Conservation (phyloP, 805 yeast genomes). For the Cyberlindnera mississippiensis region DNA sequence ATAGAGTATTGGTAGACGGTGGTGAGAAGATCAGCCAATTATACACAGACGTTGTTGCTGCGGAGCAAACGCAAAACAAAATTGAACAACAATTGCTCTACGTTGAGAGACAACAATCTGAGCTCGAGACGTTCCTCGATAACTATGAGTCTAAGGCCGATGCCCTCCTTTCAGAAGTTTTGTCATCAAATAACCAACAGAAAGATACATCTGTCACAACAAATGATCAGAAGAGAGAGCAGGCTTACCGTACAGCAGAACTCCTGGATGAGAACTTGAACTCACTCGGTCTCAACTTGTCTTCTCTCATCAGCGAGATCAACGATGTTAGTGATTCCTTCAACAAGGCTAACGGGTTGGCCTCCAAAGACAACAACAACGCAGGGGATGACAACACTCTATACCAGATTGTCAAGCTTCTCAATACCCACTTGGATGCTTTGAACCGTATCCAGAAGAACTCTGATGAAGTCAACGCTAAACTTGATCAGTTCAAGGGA, state of each 20-base stretch:
- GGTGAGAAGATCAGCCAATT: slow-evolving; percentile 80
- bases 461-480: slow-evolving; percentile 63
- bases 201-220: slow-evolving; percentile 37
- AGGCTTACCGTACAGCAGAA: slow-evolving; percentile 86
- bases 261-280: slow-evolving; percentile 77
- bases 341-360: slow-evolving; percentile 52
- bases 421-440: slow-evolving; percentile 87
- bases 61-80: slow-evolving; percentile 79
- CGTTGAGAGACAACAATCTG: slow-evolving; percentile 89
- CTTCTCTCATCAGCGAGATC: slow-evolving; percentile 74
- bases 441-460: slow-evolving; percentile 80
- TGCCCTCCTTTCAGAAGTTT: slow-evolving; percentile 32
- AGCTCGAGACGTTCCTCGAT: slow-evolving; percentile 74
- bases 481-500: slow-evolving; percentile 41
- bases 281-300: slow-evolving; percentile 67
- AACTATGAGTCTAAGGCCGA: slow-evolving; percentile 61
- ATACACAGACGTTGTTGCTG: slow-evolving; percentile 71
- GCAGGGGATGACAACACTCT: slow-evolving; percentile 44
- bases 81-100: slow-evolving; percentile 85
- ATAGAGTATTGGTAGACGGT: slow-evolving; percentile 72
- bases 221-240: slow-evolving; percentile 83
- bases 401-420: slow-evolving; percentile 70
- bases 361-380: slow-evolving; percentile 29
- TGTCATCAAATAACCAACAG: slow-evolving; percentile 29
- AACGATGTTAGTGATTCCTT: slow-evolving; percentile 79